These are phyloP conservation scores for Mrakiaceae sp. DNA, from an alignment of 1,284 basidiomycete genomes.

Conservation along the genomic window DNA sequence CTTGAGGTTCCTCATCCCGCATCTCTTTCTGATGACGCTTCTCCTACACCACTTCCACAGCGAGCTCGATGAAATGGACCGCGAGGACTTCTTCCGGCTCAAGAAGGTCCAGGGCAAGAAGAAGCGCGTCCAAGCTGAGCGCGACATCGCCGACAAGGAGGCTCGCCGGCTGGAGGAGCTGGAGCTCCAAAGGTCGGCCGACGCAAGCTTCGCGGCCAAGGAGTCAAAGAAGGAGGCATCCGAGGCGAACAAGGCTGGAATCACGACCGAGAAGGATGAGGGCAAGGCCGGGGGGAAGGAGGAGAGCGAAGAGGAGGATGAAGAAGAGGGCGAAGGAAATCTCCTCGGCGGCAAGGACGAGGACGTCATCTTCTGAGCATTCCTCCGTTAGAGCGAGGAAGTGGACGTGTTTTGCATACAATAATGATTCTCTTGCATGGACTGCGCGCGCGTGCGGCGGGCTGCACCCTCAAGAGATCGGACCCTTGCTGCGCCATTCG, in stretches of 20 bases:
- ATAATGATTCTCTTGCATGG: no score
- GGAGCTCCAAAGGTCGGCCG: slow-evolving; percentile 23
- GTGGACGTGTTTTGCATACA: no score
- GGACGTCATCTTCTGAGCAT: slow-evolving; percentile 71
- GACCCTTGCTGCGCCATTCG: no score
- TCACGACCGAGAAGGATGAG: slow-evolving; percentile 16
- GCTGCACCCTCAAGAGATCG: no score
- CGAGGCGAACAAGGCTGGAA: slow-evolving; percentile 22
- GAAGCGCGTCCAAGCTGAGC: slow-evolving; percentile 57
- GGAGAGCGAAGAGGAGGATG: slow-evolving; percentile 31
- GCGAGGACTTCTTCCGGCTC: slow-evolving; percentile 91
- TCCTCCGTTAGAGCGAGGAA: no score
- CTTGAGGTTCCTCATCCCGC: neutral
- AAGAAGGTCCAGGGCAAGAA: slow-evolving; percentile 98
- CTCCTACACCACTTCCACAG: neutral
- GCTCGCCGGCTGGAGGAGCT: slow-evolving; percentile 18
- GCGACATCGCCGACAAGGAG: slow-evolving; percentile 21
- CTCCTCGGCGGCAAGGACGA: slow-evolving; percentile 55
- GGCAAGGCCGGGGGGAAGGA: slow-evolving; percentile 8
- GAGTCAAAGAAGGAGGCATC: slow-evolving; percentile 24
- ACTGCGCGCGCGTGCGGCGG: no score
- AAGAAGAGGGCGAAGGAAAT: slow-evolving; percentile 23
- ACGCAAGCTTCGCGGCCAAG: slow-evolving; percentile 23
- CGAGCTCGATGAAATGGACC: slow-evolving; percentile 92
- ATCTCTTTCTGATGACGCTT: neutral